Evolutionary conservation across 1,284 basidiomycete genomes (phyloP), one percentile per base, ranked within the genome.

Genomic region (Hemileia vastatrix): DNA sequence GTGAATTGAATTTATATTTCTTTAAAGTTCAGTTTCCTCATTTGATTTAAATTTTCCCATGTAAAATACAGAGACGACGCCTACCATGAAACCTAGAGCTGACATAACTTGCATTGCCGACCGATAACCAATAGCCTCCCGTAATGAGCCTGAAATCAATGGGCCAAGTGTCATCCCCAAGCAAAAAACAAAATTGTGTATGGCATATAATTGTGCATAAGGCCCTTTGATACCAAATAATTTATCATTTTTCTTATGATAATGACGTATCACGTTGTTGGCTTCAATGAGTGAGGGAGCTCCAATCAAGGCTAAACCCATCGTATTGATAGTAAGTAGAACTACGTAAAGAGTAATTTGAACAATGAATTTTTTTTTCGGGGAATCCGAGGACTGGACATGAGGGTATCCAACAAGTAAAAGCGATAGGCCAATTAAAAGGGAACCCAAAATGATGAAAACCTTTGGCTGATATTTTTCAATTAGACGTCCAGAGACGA

Each of bases 131-230:
- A 62, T 54, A 18, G 19, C 5, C 49, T 43, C 43, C 13, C 18
- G 36, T 6, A 62, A 45, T 21, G 23, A 21, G 11, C 53, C 52
- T 53, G 53, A 36, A 18, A 49, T 11, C 18, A 62, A 44, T 18
- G 60, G 60, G 32, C 60, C 60, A 6, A 62, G 18, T 6, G 60
- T 62, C 60, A 62, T 62, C 6, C 60, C 60, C 31, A 62, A 32
- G 19, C 60, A 50, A 40, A 33, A 62, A 13, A 62, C 31, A 15
- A 62, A 45, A 24, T 62, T 62, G 48, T 62, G 54, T 15, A 62
- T 15, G 6, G 60, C 60, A 40, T 62, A 62, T 18, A 62, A 47
- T 40, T 62, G 60, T 6, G 53, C 60, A 33, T 62, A 62, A 4
- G 60, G 60, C 11, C 60, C 60, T 62, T 55, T 62, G 6, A 36